Percentiles rank a stretch among this genome's conserved stretches.
These are phyloP conservation scores for Chamaenerion angustifolium DNA, from an alignment of 345 rosid genomes.

Conservation along the genomic window DNA sequence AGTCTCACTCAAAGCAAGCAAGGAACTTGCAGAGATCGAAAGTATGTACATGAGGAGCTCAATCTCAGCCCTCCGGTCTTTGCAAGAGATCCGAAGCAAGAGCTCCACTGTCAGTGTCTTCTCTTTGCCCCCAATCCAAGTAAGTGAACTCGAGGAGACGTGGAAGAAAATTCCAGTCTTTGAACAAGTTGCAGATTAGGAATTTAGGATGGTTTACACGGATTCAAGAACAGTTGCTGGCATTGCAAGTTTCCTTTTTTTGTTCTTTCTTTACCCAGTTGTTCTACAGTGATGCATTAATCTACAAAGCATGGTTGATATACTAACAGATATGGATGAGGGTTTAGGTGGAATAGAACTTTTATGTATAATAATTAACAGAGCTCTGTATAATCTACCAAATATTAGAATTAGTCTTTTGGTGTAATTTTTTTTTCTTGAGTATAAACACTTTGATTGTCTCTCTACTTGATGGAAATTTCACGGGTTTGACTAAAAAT, in stretches of 20 bases:
- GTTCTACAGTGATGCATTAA: no score
- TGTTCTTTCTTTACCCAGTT: background rate
- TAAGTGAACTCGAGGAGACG: conserved; percentile 42
- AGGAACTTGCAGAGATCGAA: conserved; percentile 54
- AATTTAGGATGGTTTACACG: conserved; percentile 18
- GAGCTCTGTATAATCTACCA: no score
- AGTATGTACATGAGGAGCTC: conserved; percentile 76
- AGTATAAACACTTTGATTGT: no score
- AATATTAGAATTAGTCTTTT: no score
- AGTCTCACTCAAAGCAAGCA: conserved; percentile 16
- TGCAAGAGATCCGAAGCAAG: conserved; percentile 68
- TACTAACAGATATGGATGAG: conserved; percentile 24
- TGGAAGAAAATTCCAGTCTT: conserved; percentile 62
- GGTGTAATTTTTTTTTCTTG: no score
- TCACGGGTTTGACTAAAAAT: no score
- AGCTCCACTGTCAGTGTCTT: conserved; percentile 82
- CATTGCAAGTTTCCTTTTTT: background rate
- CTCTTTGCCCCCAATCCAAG: conserved; percentile 78
- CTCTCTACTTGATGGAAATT: no score
- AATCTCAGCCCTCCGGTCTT: conserved; percentile 53
- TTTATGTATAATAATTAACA: no score
- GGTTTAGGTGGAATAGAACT: background rate
- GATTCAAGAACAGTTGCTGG: background rate
- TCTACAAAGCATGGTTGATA: conserved; percentile 15
- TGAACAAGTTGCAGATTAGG: conserved; percentile 68